phyloP scores from a whole-genome alignment of 257 asterid genomes.

The Gentiana straminea region DNA sequence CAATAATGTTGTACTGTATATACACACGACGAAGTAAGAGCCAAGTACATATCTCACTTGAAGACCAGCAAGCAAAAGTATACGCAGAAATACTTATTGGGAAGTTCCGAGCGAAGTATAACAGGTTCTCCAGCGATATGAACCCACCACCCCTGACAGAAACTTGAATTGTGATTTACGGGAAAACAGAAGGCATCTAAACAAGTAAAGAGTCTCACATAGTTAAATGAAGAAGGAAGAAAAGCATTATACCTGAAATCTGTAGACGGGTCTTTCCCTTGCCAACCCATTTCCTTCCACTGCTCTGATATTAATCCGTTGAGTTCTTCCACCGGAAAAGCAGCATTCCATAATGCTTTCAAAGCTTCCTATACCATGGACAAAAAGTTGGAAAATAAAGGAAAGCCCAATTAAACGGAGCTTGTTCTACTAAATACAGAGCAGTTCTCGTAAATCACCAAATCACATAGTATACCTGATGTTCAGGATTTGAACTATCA shows the following conservation, averaged over 20 bases:
- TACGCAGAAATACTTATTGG: conserved; percentile 48
- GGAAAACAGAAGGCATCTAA: neutral
- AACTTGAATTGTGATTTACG: too few species aligned
- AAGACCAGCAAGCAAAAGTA: neutral
- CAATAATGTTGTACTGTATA: neutral
- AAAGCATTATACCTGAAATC: conserved; percentile 78
- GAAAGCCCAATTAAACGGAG: neutral
- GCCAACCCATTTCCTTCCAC: conserved; percentile 99
- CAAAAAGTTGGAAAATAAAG: too few species aligned
- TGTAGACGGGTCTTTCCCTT: conserved; percentile 99
- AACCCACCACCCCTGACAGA: conserved; percentile 88
- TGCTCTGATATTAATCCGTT: conserved; percentile 87
- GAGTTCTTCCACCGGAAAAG: conserved; percentile 83
- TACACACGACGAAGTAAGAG: neutral
- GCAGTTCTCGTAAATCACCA: too few species aligned
- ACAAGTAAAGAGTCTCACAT: neutral
- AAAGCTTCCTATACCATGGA: conserved; percentile 58
- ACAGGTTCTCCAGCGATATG: conserved; percentile 87
- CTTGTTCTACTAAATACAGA: too few species aligned
- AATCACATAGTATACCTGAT: too few species aligned
- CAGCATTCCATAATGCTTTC: conserved; percentile 71
- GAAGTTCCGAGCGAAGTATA: conserved; percentile 76
- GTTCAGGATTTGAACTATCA: conserved; percentile 71
- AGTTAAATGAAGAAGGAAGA: conserved; percentile 1
- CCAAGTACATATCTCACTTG: neutral